These are phyloP conservation scores for Rhododendron ovatum DNA, from an alignment of 148 eudicot species.

Conservation along the genomic window DNA sequence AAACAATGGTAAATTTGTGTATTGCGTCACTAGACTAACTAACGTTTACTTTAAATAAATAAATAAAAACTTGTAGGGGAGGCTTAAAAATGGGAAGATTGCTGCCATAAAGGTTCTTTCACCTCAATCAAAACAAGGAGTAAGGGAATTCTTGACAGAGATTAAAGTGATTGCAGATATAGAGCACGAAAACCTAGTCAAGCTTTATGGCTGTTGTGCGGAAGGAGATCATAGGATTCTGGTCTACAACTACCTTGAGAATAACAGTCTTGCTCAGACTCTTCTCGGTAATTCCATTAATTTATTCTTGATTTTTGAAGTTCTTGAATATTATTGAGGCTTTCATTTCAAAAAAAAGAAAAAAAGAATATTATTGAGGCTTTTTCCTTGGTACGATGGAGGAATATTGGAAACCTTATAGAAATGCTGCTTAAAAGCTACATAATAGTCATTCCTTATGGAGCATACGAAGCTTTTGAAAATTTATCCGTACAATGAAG, in stretches of 20 bases:
- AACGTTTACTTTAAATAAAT: not conserved
- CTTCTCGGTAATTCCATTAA: constrained; percentile 47
- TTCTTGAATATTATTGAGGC: not conserved
- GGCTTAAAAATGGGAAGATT: constrained; percentile 53
- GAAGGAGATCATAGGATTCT: constrained; percentile 62
- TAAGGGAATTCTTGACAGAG: constrained; percentile 69
- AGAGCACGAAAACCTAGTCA: constrained; percentile 79
- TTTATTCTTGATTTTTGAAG: not conserved
- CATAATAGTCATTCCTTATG: not conserved
- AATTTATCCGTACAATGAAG: not conserved
- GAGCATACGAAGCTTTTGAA: not conserved
- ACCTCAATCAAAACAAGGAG: constrained; percentile 70
- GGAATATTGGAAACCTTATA: not conserved
- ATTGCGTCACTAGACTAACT: not conserved
- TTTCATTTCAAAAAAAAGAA: too few species aligned
- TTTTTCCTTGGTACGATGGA: not conserved
- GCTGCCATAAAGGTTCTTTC: constrained; percentile 85
- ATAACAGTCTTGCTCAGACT: constrained; percentile 72
- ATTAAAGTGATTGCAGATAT: constrained; percentile 40
- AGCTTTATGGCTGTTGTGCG: constrained; percentile 74
- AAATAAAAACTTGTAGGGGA: constrained; percentile 52
- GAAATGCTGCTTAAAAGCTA: not conserved
- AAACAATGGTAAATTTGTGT: not conserved
- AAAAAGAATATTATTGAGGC: not conserved
- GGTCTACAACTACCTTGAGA: constrained; percentile 76